Evolutionary conservation across 495 filamentous ascomycete species (phyloP), one percentile per base, ranked within the genome.

Genomic region (Penicillium parvum): DNA sequence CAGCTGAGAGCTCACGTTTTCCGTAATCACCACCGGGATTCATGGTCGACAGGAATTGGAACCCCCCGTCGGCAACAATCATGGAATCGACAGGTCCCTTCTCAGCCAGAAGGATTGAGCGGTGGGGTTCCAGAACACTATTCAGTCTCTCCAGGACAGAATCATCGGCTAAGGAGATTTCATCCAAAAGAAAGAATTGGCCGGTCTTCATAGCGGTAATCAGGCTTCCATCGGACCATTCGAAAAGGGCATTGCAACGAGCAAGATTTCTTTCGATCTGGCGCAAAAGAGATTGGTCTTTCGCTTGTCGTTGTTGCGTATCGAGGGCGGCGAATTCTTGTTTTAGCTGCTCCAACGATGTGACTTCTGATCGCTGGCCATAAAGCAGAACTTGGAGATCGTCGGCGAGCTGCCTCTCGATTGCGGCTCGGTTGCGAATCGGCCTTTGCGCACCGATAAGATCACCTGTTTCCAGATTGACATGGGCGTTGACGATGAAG

Each of bases 1-100:
- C 94, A 4, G 91, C 90, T 3, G 94, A 97, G 32, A 99, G 81
- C 61, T 99, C 94, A 50, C 85, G 84, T 59, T 99, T 99, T 41
- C 94, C 94, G 60, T 96, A 97, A 55, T 99, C 94, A 40, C 94
- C 94, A 26, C 92, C 94, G 7, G 94, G 94, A 50, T 99, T 99
- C 94, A 99, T 99, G 2, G 94, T 99, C 11, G 94, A 91, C 33
- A 97, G 71, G 57, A 97, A 95, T 58, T 97, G 91, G 65, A 96
- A 99, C 1, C 86, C 89, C 19, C 83, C 73, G n/a, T 75, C 63
- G 15, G 85, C 94, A 26, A 76, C 72, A 27, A 99, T 72, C 50
- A 86, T 80, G 5, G 88, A 85, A 54, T 92, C 82, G 22, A 82
- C 73, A 1, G 85, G 77, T 0, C 92, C 94, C 61, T 96, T 97